Conservation (phyloP, 441 rosid species). For the Flueggea neowawraea region DNA sequence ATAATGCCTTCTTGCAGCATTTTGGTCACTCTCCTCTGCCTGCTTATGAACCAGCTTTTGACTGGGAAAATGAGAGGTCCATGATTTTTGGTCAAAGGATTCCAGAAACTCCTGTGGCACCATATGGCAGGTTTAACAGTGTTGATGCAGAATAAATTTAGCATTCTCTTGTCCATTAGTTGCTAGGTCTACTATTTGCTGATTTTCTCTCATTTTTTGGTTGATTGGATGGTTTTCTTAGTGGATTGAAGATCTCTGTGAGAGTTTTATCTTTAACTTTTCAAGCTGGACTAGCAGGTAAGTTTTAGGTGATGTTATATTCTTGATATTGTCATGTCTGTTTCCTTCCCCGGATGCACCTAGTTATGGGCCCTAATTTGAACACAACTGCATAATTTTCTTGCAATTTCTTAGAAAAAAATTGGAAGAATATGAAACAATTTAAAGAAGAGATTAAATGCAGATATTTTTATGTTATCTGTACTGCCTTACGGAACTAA, state of each 20-base stretch:
- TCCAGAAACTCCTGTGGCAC: slow-evolving; percentile 70
- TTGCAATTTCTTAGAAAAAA: background rate
- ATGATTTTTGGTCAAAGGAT: slow-evolving; percentile 93
- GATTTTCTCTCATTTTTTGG: slow-evolving; percentile 14
- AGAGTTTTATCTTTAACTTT: slow-evolving; percentile 83
- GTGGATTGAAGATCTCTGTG: slow-evolving; percentile 94
- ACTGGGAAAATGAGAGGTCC: slow-evolving; percentile 98
- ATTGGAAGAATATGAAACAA: background rate
- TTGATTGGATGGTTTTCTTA: slow-evolving; percentile 26
- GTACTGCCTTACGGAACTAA: background rate
- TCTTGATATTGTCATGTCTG: slow-evolving; percentile 6
- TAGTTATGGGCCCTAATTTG: background rate
- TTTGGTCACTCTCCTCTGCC: slow-evolving; percentile 95
- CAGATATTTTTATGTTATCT: background rate
- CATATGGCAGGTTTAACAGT: slow-evolving; percentile 57
- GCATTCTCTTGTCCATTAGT: background rate
- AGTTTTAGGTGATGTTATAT: slow-evolving; percentile 24
- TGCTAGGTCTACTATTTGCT: slow-evolving; percentile 6
- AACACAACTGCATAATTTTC: background rate
- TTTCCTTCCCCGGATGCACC: background rate
- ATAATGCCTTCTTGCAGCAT: slow-evolving; percentile 53
- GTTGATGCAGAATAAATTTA: background rate
- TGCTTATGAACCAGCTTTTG: slow-evolving; percentile 99
- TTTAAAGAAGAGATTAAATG: background rate
- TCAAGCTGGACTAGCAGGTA: slow-evolving; percentile 93